Conservation (phyloP, 202 grass and related monocot genomes). For the Zizania palustris region DNA sequence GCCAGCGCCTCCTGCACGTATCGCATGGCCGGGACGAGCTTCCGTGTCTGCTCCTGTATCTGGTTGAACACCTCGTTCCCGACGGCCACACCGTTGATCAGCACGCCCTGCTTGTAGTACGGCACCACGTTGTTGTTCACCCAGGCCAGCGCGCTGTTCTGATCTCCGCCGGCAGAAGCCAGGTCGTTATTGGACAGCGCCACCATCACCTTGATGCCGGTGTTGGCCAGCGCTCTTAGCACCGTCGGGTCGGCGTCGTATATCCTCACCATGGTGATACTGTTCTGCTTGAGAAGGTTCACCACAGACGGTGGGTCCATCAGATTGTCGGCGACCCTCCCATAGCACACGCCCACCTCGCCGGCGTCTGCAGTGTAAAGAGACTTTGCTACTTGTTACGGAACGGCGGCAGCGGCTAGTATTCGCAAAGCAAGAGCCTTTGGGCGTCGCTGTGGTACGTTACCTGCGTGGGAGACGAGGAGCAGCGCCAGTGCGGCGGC, state of each 20-base stretch:
- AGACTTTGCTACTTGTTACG: no score
- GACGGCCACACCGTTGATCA: constrained; percentile 53
- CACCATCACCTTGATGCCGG: background rate
- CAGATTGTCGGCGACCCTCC: constrained; percentile 50
- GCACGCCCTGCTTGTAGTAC: constrained; percentile 50
- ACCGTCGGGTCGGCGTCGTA: constrained; percentile 51
- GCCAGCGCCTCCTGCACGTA: constrained; percentile 60
- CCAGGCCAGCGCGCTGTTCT: no score
- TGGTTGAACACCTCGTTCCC: constrained; percentile 77
- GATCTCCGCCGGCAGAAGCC: no score
- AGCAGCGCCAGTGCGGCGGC: background rate
- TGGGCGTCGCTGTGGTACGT: background rate
- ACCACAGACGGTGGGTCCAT: constrained; percentile 33
- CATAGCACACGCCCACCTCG: constrained; percentile 65
- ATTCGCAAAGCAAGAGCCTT: background rate
- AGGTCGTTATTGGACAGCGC: no score
- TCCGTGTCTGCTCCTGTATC: background rate
- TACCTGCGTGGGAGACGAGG: constrained; percentile 4
- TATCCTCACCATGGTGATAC: constrained; percentile 62
- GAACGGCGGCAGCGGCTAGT: background rate
- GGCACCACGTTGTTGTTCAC: constrained; percentile 29
- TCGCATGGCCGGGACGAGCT: constrained; percentile 60
- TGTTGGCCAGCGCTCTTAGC: constrained; percentile 50
- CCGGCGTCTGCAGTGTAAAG: constrained; percentile 36
- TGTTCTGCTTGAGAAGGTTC: constrained; percentile 49